These are phyloP conservation scores for Echinosophora koreensis DNA, from an alignment of 306 rosid species.

Conservation along the genomic window DNA sequence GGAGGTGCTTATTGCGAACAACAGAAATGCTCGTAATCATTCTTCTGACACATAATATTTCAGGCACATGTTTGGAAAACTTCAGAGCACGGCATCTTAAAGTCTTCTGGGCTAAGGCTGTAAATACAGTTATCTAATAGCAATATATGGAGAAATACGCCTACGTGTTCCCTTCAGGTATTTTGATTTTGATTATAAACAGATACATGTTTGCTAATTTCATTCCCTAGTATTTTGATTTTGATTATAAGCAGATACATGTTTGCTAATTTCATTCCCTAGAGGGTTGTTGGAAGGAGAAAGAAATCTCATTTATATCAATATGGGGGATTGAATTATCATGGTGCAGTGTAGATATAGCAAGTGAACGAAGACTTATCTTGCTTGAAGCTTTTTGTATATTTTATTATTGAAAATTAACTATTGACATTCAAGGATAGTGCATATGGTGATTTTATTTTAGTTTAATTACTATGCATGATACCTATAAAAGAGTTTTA, in stretches of 20 bases:
- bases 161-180: constrained; percentile 11
- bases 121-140: background rate
- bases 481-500: too few species aligned
- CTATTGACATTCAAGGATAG: too few species aligned
- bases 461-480: too few species aligned
- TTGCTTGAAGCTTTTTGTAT: too few species aligned
- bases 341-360: background rate
- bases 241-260: background rate
- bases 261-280: background rate
- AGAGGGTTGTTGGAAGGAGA: background rate
- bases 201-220: background rate
- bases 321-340: background rate
- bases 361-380: background rate
- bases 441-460: too few species aligned
- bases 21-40: constrained; percentile 44
- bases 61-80: constrained; percentile 26
- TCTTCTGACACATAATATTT: constrained; percentile 40
- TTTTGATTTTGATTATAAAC: background rate
- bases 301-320: background rate
- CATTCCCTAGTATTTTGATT: background rate
- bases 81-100: constrained; percentile 1
- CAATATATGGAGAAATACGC: background rate
- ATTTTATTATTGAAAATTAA: too few species aligned
- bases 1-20: constrained; percentile 46
- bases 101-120: background rate